These are phyloP conservation scores for Aspergillus brunneoviolaceus DNA, from an alignment of 2,329 filamentous ascomycete genomes.

Conservation along the genomic window DNA sequence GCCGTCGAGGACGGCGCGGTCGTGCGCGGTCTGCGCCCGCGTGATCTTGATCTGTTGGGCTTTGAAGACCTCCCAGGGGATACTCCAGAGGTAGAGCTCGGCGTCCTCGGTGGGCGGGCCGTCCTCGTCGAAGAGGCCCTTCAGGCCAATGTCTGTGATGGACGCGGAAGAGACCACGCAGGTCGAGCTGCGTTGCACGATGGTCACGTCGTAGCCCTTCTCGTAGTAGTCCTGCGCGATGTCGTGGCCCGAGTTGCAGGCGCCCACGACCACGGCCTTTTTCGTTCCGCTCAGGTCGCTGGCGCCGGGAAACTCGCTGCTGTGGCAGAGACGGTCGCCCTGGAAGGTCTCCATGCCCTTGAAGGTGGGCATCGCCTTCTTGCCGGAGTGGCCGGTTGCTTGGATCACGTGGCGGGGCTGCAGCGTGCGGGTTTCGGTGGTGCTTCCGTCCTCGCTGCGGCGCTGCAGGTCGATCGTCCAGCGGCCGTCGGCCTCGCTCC, in stretches of 20 bases:
- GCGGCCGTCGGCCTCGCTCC: constrained; percentile 48
- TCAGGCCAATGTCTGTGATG: constrained; percentile 54
- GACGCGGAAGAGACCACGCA: constrained; percentile 60
- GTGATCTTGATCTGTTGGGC: constrained; percentile 53
- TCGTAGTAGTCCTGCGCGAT: constrained; percentile 68
- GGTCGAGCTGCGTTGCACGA: constrained; percentile 67
- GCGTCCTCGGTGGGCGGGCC: constrained; percentile 64
- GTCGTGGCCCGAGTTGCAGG: constrained; percentile 68
- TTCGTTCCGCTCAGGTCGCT: constrained; percentile 47
- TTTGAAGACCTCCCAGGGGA: constrained; percentile 62
- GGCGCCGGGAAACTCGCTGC: constrained; percentile 59
- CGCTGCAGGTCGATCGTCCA: constrained; percentile 59
- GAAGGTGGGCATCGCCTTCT: constrained; percentile 55
- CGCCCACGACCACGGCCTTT: constrained; percentile 65
- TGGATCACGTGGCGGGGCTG: constrained; percentile 65
- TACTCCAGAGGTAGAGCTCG: constrained; percentile 60
- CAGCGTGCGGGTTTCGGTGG: constrained; percentile 53
- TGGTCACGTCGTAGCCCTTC: constrained; percentile 66
- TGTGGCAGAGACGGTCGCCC: constrained; percentile 61
- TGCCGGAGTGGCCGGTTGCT: constrained; percentile 67
- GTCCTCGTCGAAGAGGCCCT: constrained; percentile 49
- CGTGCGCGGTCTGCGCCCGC: constrained; percentile 35
- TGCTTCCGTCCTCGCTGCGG: constrained; percentile 37
- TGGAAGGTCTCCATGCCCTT: constrained; percentile 55
- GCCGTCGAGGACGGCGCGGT: constrained; percentile 40